phyloP scores from a whole-genome alignment of 2,329 filamentous ascomycete species.

The Fusarium sp. region DNA sequence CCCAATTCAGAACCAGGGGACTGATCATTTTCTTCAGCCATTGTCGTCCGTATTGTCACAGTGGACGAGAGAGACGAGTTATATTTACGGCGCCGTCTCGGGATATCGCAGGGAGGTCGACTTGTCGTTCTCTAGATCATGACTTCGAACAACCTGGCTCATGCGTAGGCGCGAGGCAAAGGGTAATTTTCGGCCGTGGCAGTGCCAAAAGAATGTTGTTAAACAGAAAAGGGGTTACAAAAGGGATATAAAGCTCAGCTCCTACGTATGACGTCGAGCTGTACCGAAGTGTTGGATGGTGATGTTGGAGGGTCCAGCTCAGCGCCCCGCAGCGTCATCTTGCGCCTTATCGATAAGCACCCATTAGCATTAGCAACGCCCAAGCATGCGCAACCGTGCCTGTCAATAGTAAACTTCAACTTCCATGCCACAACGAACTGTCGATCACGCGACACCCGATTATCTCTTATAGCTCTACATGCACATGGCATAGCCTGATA shows the following conservation, averaged over 20 bases:
- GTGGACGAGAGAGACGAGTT: conserved; percentile 27
- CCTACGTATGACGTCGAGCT: conserved; percentile 34
- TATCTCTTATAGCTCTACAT: not conserved
- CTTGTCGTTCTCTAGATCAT: conserved; percentile 54
- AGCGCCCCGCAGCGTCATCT: conserved; percentile 41
- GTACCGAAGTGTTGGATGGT: conserved; percentile 28
- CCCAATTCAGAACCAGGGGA: conserved; percentile 58
- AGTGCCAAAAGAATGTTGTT: conserved; percentile 32
- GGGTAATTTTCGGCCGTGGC: not conserved
- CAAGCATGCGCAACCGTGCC: conserved; percentile 36
- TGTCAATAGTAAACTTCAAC: conserved; percentile 30
- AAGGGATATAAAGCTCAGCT: conserved; percentile 28
- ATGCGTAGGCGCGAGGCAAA: conserved; percentile 9
- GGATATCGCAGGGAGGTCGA: conserved; percentile 40
- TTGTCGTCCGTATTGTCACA: conserved; percentile 45
- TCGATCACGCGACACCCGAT: conserved; percentile 6
- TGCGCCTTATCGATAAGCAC: conserved; percentile 49
- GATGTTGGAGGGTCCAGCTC: conserved; percentile 37
- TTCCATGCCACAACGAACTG: conserved; percentile 15
- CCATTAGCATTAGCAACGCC: conserved; percentile 7
- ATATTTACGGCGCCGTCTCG: conserved; percentile 42
- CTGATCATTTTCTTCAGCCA: conserved; percentile 48
- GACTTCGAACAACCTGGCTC: conserved; percentile 41
- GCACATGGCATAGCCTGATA: not conserved
- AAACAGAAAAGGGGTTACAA: conserved; percentile 12